Evolutionary conservation across 1,139 yeast species (phyloP).

Genomic region (Lodderomyces theae): DNA sequence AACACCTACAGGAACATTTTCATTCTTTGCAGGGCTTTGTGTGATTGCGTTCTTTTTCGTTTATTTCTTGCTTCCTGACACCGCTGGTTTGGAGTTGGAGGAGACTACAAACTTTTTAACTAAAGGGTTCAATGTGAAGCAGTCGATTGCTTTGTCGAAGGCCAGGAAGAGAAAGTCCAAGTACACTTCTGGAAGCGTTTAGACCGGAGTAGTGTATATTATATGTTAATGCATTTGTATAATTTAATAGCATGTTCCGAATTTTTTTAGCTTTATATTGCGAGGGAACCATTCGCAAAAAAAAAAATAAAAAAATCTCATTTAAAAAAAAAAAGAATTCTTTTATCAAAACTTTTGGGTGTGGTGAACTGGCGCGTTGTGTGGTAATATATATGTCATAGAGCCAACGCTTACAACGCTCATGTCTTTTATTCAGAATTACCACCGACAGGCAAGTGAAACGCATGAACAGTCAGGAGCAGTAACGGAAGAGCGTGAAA

Average conservation of each 20-base stretch:
- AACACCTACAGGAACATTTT: slow-evolving; percentile 93
- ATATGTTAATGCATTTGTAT: not conserved
- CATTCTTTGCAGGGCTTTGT: slow-evolving; percentile 83
- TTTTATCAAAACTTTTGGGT: no score
- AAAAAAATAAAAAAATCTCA: no score
- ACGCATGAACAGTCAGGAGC: not conserved
- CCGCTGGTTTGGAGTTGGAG: slow-evolving; percentile 85
- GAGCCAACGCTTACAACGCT: no score
- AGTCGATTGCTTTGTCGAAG: slow-evolving; percentile 62
- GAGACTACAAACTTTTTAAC: slow-evolving; percentile 80
- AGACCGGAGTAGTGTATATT: not conserved
- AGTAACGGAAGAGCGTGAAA: not conserved
- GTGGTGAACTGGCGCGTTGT: no score
- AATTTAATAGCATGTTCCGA: no score
- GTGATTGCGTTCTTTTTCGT: slow-evolving; percentile 67
- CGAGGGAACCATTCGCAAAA: no score
- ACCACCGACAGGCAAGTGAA: not conserved
- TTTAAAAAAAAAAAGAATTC: no score
- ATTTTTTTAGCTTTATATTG: no score
- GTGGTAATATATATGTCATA: no score
- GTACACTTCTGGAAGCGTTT: slow-evolving; percentile 12
- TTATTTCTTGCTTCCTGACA: slow-evolving; percentile 85
- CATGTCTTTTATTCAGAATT: not conserved
- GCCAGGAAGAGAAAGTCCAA: slow-evolving; percentile 35
- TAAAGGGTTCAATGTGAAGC: slow-evolving; percentile 81